Percentiles rank a stretch among this genome's conserved stretches.
Conservation (phyloP, 371 early-diverging fungal species). For the Haplosporangium sp. region DNA sequence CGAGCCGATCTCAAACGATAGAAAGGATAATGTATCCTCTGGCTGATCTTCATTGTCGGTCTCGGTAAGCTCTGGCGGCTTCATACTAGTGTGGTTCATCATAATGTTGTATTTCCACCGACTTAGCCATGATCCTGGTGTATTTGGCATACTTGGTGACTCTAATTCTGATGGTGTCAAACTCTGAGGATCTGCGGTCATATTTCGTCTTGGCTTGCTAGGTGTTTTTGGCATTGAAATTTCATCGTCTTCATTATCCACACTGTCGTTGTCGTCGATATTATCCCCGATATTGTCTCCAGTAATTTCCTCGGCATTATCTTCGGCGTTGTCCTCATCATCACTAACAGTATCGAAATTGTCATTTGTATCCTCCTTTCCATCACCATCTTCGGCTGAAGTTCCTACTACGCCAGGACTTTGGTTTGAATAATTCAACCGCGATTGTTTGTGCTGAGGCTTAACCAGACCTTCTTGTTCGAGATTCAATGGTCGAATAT, state of each 20-base stretch:
- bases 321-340: neutral
- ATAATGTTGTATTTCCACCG: constrained; percentile 26
- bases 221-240: constrained; percentile 6
- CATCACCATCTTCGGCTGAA: no score
- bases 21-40: neutral
- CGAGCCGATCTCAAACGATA: neutral
- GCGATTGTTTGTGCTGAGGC: neutral
- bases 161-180: neutral
- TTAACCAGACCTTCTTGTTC: neutral
- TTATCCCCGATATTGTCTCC: no score
- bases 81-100: constrained; percentile 31
- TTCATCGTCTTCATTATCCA: neutral
- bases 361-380: no score
- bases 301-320: neutral
- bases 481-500: neutral
- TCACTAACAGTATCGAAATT: neutral
- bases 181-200: neutral
- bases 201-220: constrained; percentile 6
- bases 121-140: constrained; percentile 18
- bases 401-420: no score
- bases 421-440: neutral
- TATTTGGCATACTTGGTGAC: constrained; percentile 4
- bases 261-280: no score
- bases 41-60: neutral
- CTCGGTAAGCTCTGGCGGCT: constrained; percentile 10